phyloP scores from a whole-genome alignment of 257 asterid genomes.

The Mentha longifolia region DNA sequence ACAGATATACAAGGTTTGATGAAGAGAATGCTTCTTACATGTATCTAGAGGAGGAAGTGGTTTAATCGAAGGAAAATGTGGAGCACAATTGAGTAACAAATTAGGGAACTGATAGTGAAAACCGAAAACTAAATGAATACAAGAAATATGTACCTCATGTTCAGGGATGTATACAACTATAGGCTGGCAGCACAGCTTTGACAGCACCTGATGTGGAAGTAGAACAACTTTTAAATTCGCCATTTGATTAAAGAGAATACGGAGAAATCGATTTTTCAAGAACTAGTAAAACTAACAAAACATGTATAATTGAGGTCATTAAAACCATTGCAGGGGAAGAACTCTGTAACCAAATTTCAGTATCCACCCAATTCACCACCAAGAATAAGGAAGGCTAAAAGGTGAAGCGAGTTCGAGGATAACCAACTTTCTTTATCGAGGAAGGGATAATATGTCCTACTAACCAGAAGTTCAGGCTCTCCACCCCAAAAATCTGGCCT shows the following conservation, averaged over 20 bases:
- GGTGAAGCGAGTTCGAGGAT: conserved; percentile 2
- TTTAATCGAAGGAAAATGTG: no score
- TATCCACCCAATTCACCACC: not conserved
- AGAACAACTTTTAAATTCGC: not conserved
- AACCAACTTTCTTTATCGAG: conserved; percentile 1
- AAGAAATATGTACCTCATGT: conserved; percentile 75
- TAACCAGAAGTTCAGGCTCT: conserved; percentile 94
- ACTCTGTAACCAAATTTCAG: not conserved
- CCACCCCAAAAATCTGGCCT: conserved; percentile 99
- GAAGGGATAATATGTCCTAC: conserved; percentile 34
- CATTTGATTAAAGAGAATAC: not conserved
- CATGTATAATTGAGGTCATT: not conserved
- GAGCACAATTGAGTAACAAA: no score
- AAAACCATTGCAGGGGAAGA: no score
- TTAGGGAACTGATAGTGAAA: no score
- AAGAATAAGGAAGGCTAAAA: conserved; percentile 9
- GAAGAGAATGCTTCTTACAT: no score
- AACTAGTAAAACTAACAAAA: not conserved
- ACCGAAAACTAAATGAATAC: not conserved
- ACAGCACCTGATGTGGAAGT: conserved; percentile 63
- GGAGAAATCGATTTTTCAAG: not conserved
- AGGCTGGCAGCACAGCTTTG: conserved; percentile 87
- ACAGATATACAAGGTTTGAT: no score
- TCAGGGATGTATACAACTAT: conserved; percentile 87
- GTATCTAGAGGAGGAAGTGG: no score